These are phyloP conservation scores for Fraxinus sp. DNA, from an alignment of 305 asterid genomes.

Conservation along the genomic window DNA sequence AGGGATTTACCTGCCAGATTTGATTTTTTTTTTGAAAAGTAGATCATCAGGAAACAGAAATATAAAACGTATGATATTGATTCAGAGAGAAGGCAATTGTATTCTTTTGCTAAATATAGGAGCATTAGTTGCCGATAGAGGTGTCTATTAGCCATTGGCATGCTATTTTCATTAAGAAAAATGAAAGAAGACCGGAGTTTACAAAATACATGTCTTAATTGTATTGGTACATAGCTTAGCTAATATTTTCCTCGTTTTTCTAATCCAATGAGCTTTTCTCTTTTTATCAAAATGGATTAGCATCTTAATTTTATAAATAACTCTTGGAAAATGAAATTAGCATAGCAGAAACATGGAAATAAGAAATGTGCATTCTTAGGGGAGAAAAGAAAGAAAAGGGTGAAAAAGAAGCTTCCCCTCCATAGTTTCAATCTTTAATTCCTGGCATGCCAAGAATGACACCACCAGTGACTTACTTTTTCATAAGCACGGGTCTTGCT, in stretches of 20 bases:
- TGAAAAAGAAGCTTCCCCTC: not conserved
- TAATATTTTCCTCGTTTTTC: not conserved
- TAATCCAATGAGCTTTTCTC: not conserved
- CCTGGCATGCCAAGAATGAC: not conserved
- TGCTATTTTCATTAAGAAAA: not conserved
- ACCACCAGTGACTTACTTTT: not conserved
- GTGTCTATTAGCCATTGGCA: not conserved
- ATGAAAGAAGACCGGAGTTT: not conserved
- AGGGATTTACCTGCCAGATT: slow-evolving; percentile 84
- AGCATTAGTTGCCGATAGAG: not conserved
- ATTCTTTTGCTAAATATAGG: not conserved
- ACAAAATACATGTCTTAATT: not conserved
- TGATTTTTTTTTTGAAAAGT: not conserved
- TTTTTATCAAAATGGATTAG: not conserved
- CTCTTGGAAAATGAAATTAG: not conserved
- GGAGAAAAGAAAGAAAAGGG: not conserved
- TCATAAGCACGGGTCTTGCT: not conserved
- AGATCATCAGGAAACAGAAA: not conserved
- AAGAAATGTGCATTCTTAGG: not conserved
- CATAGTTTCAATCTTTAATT: not conserved
- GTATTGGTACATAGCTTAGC: not conserved
- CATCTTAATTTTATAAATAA: not conserved
- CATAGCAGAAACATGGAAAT: not conserved
- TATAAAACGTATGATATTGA: not conserved
- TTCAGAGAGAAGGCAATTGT: not conserved